These are phyloP conservation scores for Abrus precatorius DNA, from an alignment of 306 rosid species.

Conservation along the genomic window DNA sequence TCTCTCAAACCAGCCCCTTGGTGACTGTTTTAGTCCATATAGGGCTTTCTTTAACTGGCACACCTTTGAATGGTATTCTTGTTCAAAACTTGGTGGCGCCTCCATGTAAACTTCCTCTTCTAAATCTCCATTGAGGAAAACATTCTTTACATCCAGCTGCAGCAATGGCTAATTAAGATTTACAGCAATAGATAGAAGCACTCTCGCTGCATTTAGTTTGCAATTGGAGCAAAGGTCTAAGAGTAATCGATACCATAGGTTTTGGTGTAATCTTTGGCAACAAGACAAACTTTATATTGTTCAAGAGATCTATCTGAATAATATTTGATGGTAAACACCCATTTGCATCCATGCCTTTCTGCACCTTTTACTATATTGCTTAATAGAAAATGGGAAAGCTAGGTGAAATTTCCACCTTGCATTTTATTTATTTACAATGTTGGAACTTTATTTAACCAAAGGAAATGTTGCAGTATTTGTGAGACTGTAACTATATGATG, in stretches of 20 bases:
- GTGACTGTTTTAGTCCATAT: neutral
- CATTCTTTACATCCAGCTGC: neutral
- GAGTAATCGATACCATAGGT: neutral
- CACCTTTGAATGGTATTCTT: neutral
- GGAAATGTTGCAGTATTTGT: neutral
- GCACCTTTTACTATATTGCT: conserved; percentile 14
- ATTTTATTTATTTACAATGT: neutral
- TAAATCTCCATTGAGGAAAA: neutral
- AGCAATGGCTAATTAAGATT: neutral
- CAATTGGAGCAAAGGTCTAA: neutral
- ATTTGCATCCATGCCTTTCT: neutral
- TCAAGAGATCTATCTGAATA: too few species aligned
- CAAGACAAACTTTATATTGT: too few species aligned
- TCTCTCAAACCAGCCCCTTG: neutral
- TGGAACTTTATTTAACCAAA: conserved; percentile 22
- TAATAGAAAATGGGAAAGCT: neutral
- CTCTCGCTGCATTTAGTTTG: neutral
- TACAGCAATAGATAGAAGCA: neutral
- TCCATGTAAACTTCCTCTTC: neutral
- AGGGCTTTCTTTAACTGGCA: neutral
- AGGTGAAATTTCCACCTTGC: neutral
- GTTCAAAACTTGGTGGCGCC: neutral
- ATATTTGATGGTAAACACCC: neutral
- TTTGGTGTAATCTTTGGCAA: neutral
- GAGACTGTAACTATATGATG: conserved; percentile 21